Percentiles rank a stretch among this genome's conserved stretches.
Conservation (phyloP, 116 monocot genomes). For the Phalaenopsis hybrid region DNA sequence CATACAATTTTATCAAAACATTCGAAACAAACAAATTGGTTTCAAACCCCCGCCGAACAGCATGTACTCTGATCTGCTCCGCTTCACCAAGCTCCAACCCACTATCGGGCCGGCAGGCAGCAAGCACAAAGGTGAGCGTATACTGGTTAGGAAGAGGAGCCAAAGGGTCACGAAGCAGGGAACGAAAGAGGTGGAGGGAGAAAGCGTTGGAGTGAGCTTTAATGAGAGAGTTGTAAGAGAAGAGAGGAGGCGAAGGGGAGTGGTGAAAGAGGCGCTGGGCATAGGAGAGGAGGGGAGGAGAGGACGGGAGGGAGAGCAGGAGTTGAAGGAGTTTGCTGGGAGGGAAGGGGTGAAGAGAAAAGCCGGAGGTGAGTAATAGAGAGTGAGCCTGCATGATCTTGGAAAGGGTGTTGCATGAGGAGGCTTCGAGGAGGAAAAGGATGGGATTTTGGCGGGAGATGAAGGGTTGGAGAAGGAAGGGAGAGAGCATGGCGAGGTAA, state of each 20-base stretch:
- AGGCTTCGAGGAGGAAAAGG: slow-evolving; percentile 8
- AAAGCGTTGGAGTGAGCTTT: slow-evolving; percentile 13
- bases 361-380: slow-evolving; percentile 8
- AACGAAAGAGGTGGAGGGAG: slow-evolving; percentile 22
- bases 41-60: slow-evolving; percentile 9
- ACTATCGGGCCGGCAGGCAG: slow-evolving; percentile 4
- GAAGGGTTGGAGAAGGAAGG: slow-evolving; percentile 2
- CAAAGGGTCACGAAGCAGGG: slow-evolving; percentile 8
- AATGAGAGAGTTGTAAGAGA: slow-evolving; percentile 30
- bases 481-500: background rate
- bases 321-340: slow-evolving; percentile 14
- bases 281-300: slow-evolving; percentile 15
- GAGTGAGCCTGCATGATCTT: slow-evolving; percentile 16
- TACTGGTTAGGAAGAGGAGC: slow-evolving; percentile 18
- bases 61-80: slow-evolving; percentile 18
- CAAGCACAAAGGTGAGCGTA: slow-evolving; percentile 19
- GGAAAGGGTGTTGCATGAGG: slow-evolving; percentile 4
- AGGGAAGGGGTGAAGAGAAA: slow-evolving; percentile 19
- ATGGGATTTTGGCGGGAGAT: slow-evolving; percentile 11
- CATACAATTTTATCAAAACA: slow-evolving; percentile 14
- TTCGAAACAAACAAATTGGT: slow-evolving; percentile 19
- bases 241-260: slow-evolving; percentile 21
- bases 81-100: slow-evolving; percentile 7
- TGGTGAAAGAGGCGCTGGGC: slow-evolving; percentile 20
- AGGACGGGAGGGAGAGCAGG: slow-evolving; percentile 6